Base-by-base conservation (phyloP, 2,329 filamentous ascomycete genomes). In the Thyridium curvatum region DNA sequence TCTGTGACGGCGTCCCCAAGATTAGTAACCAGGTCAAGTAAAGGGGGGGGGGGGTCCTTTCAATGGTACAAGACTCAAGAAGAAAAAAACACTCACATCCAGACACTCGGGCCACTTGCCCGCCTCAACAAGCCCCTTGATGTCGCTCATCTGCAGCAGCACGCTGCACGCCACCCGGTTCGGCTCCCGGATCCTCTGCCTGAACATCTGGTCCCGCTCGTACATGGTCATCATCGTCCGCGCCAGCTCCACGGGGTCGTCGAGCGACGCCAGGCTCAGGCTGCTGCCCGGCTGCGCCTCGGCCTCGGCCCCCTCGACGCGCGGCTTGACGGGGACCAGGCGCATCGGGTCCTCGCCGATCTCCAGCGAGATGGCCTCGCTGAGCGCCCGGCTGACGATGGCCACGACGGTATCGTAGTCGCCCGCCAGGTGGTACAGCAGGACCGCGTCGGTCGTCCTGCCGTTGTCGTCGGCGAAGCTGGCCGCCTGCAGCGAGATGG, bases 361-460 rank as follows among this genome's bases (percentile, higher is more conserved):
- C 52, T 94, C 89, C 10, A 91, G 74, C 12, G 87, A 84, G 43
- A 97, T 81, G 33, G 88, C 86, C 60, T 97, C 89, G 40, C 90
- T 94, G 29, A 98, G 72, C 4, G 90, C 84, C 30, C 89, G 84
- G 62, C 90, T 95, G 54, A 97, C 79, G 48, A 97, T 91, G 18
- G 77, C 71, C 32, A 96, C 80, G n/a, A 97, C 94, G 39, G 82
- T 89, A 59, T 98, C 89, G 58, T 94, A 97, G 59, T 98, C 90
- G 53, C 88, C 87, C 0, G 93, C 91, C 32, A 98, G 72, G 60
- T 98, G 91, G 60, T 94, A 97, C 37, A 98, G 72, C 37, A 98
- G 73, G 12, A 97, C 91, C 3, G 94, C 90, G 61, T 98, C 93
- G 1, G 91, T 94, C 2, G 84, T 89, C 36, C 94, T 79, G 30